Conservation (phyloP, 306 rosid genomes). For the Rosa multiflora region DNA sequence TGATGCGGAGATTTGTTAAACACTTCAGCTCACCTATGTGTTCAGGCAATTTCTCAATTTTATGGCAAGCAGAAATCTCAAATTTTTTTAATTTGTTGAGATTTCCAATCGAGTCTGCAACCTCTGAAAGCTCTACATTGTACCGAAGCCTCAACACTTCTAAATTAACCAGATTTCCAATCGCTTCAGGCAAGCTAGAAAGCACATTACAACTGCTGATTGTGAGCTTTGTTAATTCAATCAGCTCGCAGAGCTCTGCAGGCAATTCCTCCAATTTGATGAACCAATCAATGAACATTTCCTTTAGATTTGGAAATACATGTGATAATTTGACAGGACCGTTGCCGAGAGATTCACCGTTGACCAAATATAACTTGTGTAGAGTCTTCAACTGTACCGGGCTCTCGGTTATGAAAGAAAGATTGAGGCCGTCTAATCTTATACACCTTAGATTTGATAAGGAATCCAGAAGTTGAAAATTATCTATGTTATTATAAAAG, state of each 20-base stretch:
- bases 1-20: constrained; percentile 46
- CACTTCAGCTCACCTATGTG: constrained; percentile 22
- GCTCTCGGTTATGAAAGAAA: constrained; percentile 36
- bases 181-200: constrained; percentile 41
- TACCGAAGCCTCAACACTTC: constrained; percentile 49
- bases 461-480: constrained; percentile 35
- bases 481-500: constrained; percentile 28
- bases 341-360: not conserved
- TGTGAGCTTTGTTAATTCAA: constrained; percentile 40
- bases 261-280: constrained; percentile 31
- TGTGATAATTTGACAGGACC: constrained; percentile 19
- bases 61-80: constrained; percentile 53
- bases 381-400: constrained; percentile 37
- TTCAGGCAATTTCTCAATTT: constrained; percentile 35
- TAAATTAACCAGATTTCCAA: constrained; percentile 43
- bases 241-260: constrained; percentile 21
- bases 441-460: constrained; percentile 33
- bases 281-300: constrained; percentile 8
- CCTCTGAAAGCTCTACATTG: constrained; percentile 32
- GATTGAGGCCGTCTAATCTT: constrained; percentile 47
- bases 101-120: constrained; percentile 42
- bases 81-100: constrained; percentile 40
- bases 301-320: constrained; percentile 39
- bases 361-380: constrained; percentile 40
- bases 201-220: constrained; percentile 45